Evolutionary conservation across 1,284 basidiomycete species (phyloP).

Genomic region (Phenoliferia sp.): DNA sequence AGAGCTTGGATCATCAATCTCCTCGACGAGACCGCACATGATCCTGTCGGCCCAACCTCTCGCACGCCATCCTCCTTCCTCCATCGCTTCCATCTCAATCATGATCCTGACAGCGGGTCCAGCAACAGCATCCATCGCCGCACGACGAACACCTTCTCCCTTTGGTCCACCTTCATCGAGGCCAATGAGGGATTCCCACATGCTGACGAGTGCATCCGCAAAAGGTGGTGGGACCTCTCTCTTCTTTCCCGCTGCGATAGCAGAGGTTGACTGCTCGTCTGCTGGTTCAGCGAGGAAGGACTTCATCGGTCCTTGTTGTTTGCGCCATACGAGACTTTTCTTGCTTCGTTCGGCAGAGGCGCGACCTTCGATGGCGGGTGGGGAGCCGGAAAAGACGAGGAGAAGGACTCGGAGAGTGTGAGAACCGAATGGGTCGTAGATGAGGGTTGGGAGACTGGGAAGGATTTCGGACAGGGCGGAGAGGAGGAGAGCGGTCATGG

Average conservation of each 20-base stretch:
- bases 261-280: conserved; percentile 16
- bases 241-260: conserved; percentile 41
- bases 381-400: conserved; percentile 57
- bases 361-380: conserved; percentile 38
- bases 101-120: conserved; percentile 72
- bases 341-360: conserved; percentile 43
- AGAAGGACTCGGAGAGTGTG: conserved; percentile 78
- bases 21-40: conserved; percentile 70
- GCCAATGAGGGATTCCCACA: conserved; percentile 52
- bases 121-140: conserved; percentile 75
- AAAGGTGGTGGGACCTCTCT: conserved; percentile 54
- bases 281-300: conserved; percentile 49
- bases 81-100: conserved; percentile 47
- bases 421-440: conserved; percentile 79
- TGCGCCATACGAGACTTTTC: conserved; percentile 69
- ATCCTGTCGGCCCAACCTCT: conserved; percentile 77
- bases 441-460: conserved; percentile 57
- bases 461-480: conserved; percentile 68
- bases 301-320: conserved; percentile 65
- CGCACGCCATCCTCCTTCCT: conserved; percentile 61
- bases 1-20: conserved; percentile 38
- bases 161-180: conserved; percentile 17
- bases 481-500: conserved; percentile 62
- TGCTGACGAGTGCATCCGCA: conserved; percentile 48
- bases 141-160: conserved; percentile 70